A percentile compares a stretch with the other conserved stretches of the same genome.
These are phyloP conservation scores for Aspergillus sp. DNA, from an alignment of 2,329 filamentous ascomycete genomes.

Conservation along the genomic window DNA sequence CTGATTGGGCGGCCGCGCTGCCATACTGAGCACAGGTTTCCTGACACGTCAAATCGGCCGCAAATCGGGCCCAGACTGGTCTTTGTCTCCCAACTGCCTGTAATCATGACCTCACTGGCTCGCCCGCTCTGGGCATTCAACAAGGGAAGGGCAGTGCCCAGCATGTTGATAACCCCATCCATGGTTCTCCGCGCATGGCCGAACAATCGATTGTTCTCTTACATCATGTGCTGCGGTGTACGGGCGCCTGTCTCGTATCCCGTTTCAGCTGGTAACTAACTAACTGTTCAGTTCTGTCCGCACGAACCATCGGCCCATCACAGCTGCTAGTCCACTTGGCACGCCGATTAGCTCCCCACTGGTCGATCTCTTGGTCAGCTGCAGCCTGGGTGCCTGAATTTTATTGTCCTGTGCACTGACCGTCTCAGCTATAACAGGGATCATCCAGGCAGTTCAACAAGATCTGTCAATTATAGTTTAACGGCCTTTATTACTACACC, in stretches of 20 bases:
- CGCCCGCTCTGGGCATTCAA: too few species aligned
- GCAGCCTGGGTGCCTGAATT: too few species aligned
- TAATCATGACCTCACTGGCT: conserved; percentile 7
- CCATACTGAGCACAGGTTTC: neutral
- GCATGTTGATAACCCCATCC: neutral
- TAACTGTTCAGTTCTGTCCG: too few species aligned
- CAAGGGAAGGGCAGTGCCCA: too few species aligned
- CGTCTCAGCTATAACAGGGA: too few species aligned
- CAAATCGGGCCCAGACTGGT: conserved; percentile 7
- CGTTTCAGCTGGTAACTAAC: too few species aligned
- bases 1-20: neutral
- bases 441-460: too few species aligned
- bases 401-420: too few species aligned
- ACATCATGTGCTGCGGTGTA: neutral
- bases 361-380: too few species aligned
- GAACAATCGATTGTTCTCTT: neutral
- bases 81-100: neutral
- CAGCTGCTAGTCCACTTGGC: neutral
- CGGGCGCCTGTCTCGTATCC: too few species aligned
- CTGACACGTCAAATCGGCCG: conserved; percentile 10
- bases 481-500: too few species aligned
- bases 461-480: too few species aligned
- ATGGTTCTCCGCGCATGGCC: neutral
- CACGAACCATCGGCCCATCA: neutral
- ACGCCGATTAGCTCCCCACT: neutral